phyloP scores from a whole-genome alignment of 169 alveolate species.

The Eimeria maxima region DNA sequence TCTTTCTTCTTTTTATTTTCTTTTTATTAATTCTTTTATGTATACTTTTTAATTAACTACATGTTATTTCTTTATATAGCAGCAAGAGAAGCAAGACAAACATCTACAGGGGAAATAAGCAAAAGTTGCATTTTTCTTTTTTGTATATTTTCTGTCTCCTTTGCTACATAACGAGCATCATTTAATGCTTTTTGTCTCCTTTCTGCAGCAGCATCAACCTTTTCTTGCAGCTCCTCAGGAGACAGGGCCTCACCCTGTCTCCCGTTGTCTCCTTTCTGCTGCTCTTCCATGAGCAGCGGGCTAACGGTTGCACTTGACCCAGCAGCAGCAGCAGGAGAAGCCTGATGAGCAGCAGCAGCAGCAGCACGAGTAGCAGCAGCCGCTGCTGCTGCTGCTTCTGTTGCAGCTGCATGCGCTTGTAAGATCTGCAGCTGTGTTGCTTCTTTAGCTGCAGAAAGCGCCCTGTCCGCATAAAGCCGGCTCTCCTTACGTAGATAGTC shows the following conservation, averaged over 20 bases:
- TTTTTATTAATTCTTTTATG: too few species aligned
- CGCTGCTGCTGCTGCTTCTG: not conserved
- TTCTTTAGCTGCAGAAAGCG: not conserved
- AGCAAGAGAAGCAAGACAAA: conserved; percentile 34
- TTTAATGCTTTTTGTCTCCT: not conserved
- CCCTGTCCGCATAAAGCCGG: not conserved
- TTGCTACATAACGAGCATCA: not conserved
- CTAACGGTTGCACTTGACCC: not conserved
- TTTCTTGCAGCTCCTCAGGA: not conserved
- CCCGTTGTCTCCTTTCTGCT: not conserved
- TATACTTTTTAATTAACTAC: not conserved
- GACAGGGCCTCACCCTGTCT: not conserved
- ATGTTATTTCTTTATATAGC: not conserved
- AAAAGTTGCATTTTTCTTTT: not conserved
- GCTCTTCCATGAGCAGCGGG: not conserved
- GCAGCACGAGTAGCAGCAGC: not conserved
- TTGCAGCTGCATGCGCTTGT: not conserved
- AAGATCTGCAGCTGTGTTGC: not conserved
- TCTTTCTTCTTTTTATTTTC: not conserved
- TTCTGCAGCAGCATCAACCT: not conserved
- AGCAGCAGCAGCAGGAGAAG: not conserved
- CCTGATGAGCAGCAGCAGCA: not conserved
- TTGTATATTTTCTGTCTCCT: not conserved
- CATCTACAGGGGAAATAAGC: not conserved
- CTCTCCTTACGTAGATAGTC: not conserved